These are phyloP conservation scores for Amanita rubescens DNA, from an alignment of 768 basidiomycete species.

Conservation along the genomic window DNA sequence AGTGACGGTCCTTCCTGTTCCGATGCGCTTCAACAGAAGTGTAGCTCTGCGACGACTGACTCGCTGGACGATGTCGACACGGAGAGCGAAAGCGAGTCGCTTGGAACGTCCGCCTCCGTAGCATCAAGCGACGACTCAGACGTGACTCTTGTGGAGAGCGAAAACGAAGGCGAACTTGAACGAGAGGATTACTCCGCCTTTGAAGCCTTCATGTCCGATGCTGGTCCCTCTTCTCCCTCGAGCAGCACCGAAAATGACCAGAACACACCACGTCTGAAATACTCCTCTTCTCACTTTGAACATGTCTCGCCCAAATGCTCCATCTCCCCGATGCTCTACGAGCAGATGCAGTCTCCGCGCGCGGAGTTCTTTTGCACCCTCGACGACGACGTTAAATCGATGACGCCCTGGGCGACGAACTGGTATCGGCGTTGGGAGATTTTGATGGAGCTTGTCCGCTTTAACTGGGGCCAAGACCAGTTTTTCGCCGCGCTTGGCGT, in stretches of 20 bases:
- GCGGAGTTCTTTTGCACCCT: constrained; percentile 7
- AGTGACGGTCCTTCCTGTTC: neutral
- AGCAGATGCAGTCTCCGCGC: neutral
- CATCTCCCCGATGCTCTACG: constrained; percentile 1
- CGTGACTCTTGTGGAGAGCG: constrained; percentile 47
- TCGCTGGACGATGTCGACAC: constrained; percentile 19
- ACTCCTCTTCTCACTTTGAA: neutral
- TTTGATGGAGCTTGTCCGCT: constrained; percentile 33
- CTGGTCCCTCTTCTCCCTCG: constrained; percentile 1
- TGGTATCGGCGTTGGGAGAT: constrained; percentile 53
- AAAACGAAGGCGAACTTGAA: constrained; percentile 27
- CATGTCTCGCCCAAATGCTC: neutral
- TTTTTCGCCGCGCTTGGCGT: neutral
- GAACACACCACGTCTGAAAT: constrained; percentile 1
- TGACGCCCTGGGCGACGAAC: constrained; percentile 33
- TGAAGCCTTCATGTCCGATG: neutral
- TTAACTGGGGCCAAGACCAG: constrained; percentile 3
- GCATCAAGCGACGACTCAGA: constrained; percentile 46
- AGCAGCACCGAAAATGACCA: neutral
- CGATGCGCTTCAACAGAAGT: neutral
- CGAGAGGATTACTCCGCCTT: constrained; percentile 11
- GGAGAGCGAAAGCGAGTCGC: constrained; percentile 25
- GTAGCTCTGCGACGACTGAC: constrained; percentile 12
- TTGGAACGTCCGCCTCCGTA: constrained; percentile 26
- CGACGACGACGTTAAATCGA: constrained; percentile 5